Base-by-base conservation (phyloP, 176 grass and related monocot genomes). In the Oryza glaberrima region DNA sequence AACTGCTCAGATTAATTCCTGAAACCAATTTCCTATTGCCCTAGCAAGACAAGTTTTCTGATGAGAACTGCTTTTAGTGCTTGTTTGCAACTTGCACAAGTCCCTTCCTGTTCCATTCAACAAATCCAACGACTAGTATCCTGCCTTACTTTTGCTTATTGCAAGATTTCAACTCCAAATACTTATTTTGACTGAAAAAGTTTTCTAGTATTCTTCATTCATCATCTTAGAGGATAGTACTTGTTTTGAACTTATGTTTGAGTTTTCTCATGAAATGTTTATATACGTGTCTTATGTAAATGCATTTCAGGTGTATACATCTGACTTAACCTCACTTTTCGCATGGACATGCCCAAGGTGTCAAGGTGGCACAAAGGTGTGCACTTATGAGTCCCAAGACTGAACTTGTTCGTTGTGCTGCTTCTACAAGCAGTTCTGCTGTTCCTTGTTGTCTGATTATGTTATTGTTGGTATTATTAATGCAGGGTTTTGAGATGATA, bases 261-360 rank as follows among this genome's bases (percentile, higher is more conserved):
- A n/a, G 4, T 45, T 61, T 51, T 15, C 58, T 45, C 11, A 65
- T 34, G 61, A 82, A 28, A 11, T 72, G 26, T 71, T 25, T 45
- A 56, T 72, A 40, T 34, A 75, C 28, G 14, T 40, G 16, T 0
- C 28, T 81, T 73, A 20, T 10, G 11, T 81, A 75, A 82, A 85
- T 92, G 35, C 19, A 60, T 76, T 91, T 88, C 87, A 98, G 95
- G 95, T 95, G 1, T 98, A 98, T 69, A 93, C 90, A 22, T 86
- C 93, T 75, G 95, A 98, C 82, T 73, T 98, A 47, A 91, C 93
- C 40, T 86, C 91, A 70, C 95, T 98, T 72, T 85, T 91, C 44
- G 73, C 64, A 46, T 98, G 95, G 95, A 98, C 91, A 11, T 98
- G 95, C 75, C 65, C 82, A 77, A 90, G 95, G 69, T 98, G 95